These are phyloP conservation scores for Tephrocybe sp. DNA, from an alignment of 768 basidiomycete species.

Conservation along the genomic window DNA sequence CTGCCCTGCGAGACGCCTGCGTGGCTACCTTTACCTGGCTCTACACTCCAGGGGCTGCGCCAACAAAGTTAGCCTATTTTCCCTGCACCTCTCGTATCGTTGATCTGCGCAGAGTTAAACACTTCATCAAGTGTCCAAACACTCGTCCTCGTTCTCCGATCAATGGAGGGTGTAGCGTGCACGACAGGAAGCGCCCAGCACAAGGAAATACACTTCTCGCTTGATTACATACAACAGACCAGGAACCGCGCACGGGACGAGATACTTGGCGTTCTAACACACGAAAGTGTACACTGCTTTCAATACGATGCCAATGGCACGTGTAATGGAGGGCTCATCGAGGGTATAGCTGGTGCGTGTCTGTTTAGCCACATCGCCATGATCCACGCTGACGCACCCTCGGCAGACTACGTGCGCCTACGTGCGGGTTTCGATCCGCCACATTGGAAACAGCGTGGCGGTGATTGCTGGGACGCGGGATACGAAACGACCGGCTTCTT, in stretches of 20 bases:
- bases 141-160: constrained; percentile 59
- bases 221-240: constrained; percentile 56
- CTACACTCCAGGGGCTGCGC: constrained; percentile 37
- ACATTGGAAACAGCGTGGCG: constrained; percentile 59
- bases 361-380: no score
- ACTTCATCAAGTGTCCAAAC: constrained; percentile 42
- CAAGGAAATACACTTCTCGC: constrained; percentile 77
- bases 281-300: constrained; percentile 80
- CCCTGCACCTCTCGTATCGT: no score
- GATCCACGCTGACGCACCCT: background rate
- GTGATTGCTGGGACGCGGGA: constrained; percentile 70
- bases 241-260: constrained; percentile 51
- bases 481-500: constrained; percentile 77
- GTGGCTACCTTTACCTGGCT: constrained; percentile 49
- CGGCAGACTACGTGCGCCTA: constrained; percentile 70
- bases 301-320: constrained; percentile 64
- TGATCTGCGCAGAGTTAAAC: no score
- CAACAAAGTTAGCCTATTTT: constrained; percentile 38
- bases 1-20: constrained; percentile 41
- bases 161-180: constrained; percentile 72
- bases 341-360: constrained; percentile 72
- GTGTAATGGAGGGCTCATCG: constrained; percentile 71
- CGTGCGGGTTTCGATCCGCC: constrained; percentile 59
- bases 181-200: constrained; percentile 52
- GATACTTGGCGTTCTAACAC: constrained; percentile 68